phyloP scores from a whole-genome alignment of 2,329 filamentous ascomycete genomes.

The Metarhizium brunneum region DNA sequence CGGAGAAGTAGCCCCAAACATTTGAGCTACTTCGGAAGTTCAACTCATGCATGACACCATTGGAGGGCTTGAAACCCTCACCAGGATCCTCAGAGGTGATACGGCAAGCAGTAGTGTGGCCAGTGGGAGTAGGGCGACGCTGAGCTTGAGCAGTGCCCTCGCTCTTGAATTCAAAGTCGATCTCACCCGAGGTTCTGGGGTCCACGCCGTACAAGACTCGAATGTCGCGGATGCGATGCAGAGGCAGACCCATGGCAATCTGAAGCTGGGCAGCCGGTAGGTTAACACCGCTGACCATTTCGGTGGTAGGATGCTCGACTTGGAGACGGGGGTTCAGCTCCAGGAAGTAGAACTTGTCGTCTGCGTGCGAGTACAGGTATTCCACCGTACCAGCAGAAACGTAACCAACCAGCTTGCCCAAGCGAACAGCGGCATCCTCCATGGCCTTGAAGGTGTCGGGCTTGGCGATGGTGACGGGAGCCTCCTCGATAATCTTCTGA shows the following conservation, averaged over 20 bases:
- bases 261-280: slow-evolving; percentile 94
- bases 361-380: slow-evolving; percentile 94
- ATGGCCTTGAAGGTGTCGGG: slow-evolving; percentile 83
- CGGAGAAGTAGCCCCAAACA: slow-evolving; percentile 99
- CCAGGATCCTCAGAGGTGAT: slow-evolving; percentile 98
- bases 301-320: slow-evolving; percentile 97
- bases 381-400: slow-evolving; percentile 98
- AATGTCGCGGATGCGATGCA: slow-evolving; percentile 94
- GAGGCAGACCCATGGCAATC: slow-evolving; percentile 95
- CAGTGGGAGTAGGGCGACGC: slow-evolving; percentile 84
- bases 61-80: slow-evolving; percentile 98
- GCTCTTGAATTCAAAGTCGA: slow-evolving; percentile 94
- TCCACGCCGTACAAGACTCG: slow-evolving; percentile 92
- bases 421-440: slow-evolving; percentile 91
- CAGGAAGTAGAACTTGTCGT: slow-evolving; percentile 99
- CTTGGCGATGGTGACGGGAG: slow-evolving; percentile 93
- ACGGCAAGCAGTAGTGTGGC: slow-evolving; percentile 95
- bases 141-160: slow-evolving; percentile 76
- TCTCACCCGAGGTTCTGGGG: slow-evolving; percentile 73
- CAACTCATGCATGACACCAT: slow-evolving; percentile 96
- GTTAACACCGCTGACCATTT: slow-evolving; percentile 98
- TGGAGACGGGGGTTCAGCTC: slow-evolving; percentile 98
- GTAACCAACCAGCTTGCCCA: slow-evolving; percentile 91
- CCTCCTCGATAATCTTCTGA: slow-evolving; percentile 99
- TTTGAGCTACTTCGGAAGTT: slow-evolving; percentile 99